Conservation (phyloP, 2,329 filamentous ascomycete species). For the Claviceps spartinae region DNA sequence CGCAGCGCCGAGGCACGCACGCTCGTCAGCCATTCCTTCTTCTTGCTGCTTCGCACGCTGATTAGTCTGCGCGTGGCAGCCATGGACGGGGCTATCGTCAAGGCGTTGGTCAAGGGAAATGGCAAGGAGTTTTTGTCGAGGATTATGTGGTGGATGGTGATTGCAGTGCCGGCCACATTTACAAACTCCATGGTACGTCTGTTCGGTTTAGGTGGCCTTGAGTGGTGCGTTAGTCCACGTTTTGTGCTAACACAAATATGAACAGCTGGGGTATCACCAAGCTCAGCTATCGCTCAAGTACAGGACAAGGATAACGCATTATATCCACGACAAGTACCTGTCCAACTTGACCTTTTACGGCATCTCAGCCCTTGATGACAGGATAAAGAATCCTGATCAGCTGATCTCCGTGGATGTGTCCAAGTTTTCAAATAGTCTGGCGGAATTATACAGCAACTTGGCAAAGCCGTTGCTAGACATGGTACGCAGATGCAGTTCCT, state of each 20-base stretch:
- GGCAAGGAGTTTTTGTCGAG: constrained; percentile 80
- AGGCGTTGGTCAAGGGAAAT: constrained; percentile 78
- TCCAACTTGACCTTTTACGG: constrained; percentile 98
- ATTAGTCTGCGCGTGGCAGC: constrained; percentile 94
- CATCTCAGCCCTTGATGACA: constrained; percentile 84
- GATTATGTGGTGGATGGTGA: constrained; percentile 96
- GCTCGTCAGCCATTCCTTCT: constrained; percentile 82
- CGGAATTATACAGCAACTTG: constrained; percentile 90
- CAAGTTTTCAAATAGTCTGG: constrained; percentile 88
- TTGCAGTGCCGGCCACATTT: constrained; percentile 89
- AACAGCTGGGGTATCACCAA: constrained; percentile 85
- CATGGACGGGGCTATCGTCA: constrained; percentile 86
- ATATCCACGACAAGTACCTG: constrained; percentile 91
- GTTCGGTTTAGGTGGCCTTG: not conserved
- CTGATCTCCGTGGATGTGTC: constrained; percentile 93
- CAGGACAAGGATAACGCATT: constrained; percentile 79
- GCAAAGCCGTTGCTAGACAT: constrained; percentile 93
- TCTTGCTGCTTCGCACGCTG: constrained; percentile 77
- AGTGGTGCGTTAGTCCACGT: constrained; percentile 44
- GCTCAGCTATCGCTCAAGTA: constrained; percentile 89
- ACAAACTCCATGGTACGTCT: constrained; percentile 87
- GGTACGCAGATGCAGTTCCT: constrained; percentile 29
- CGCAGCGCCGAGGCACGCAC: constrained; percentile 76
- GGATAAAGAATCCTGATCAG: constrained; percentile 97
- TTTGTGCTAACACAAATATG: constrained; percentile 1